Evolutionary conservation across 768 basidiomycete species (phyloP).

Genomic region (Rhizopogon vinicolor): DNA sequence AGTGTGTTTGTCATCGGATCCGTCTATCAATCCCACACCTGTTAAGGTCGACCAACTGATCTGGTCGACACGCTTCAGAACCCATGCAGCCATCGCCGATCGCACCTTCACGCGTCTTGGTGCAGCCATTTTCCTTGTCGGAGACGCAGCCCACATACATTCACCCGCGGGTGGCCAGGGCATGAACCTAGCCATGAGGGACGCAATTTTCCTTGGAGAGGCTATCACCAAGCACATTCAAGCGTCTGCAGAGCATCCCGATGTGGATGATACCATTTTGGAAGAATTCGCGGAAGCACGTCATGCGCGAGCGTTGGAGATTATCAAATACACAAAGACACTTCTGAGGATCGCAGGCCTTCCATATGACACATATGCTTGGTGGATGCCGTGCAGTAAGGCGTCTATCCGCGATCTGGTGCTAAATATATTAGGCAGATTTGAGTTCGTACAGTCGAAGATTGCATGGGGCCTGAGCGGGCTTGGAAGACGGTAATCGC

Average conservation of each 20-base stretch:
- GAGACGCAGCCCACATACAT: conserved; percentile 49
- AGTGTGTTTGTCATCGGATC: background rate
- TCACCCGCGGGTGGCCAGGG: conserved; percentile 54
- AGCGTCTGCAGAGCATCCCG: conserved; percentile 6
- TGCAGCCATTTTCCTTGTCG: conserved; percentile 17
- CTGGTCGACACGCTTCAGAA: conserved; percentile 40
- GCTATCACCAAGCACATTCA: conserved; percentile 33
- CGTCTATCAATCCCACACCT: conserved; percentile 14
- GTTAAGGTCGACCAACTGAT: conserved; percentile 28
- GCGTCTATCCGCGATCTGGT: conserved; percentile 20
- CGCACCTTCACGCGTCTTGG: conserved; percentile 27
- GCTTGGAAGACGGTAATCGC: conserved; percentile 15
- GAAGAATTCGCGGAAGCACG: conserved; percentile 31
- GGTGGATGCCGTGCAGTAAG: conserved; percentile 24
- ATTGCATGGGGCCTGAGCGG: conserved; percentile 24
- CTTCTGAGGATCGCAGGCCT: conserved; percentile 21
- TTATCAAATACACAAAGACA: conserved; percentile 37
- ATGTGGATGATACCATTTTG: conserved; percentile 25
- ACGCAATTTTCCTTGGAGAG: conserved; percentile 43
- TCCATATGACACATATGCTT: conserved; percentile 12
- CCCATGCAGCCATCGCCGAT: conserved; percentile 36
- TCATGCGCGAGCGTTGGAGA: conserved; percentile 34
- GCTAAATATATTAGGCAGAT: conserved; percentile 15
- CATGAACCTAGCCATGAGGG: conserved; percentile 57
- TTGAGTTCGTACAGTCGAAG: conserved; percentile 12